These are phyloP conservation scores for Pisolithus marmoratus DNA, from an alignment of 768 basidiomycete genomes.

Conservation along the genomic window DNA sequence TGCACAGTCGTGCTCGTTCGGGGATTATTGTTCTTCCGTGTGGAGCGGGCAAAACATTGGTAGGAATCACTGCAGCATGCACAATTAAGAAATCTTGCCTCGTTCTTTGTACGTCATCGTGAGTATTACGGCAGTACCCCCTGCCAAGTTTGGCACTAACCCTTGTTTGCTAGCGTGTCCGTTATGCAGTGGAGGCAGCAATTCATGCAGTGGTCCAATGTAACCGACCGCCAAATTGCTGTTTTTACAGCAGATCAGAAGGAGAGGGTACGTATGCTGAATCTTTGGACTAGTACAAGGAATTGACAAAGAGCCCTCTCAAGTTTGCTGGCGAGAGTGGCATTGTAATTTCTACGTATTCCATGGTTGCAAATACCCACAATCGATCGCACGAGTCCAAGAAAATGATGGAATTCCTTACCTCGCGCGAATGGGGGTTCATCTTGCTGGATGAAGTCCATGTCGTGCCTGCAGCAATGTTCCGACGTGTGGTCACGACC, in stretches of 20 bases:
- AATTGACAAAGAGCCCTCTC: conserved; percentile 3
- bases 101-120: conserved; percentile 97
- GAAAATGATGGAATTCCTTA: conserved; percentile 99
- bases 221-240: conserved; percentile 93
- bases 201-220: conserved; percentile 98
- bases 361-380: conserved; percentile 98
- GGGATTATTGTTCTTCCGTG: conserved; percentile 98
- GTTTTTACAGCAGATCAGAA: conserved; percentile 98
- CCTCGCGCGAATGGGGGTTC: conserved; percentile 99
- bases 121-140: conserved; percentile 30
- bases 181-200: conserved; percentile 99
- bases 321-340: conserved; percentile 97
- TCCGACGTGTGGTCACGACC: conserved; percentile 93
- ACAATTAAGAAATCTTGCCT: conserved; percentile 99
- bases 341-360: conserved; percentile 98
- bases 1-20: conserved; percentile 81
- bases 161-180: conserved; percentile 51
- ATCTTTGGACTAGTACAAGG: not conserved
- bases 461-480: conserved; percentile 98
- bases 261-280: conserved; percentile 63
- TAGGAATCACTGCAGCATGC: conserved; percentile 99
- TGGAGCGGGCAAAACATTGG: conserved; percentile 97
- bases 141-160: conserved; percentile 2
- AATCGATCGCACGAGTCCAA: conserved; percentile 98
- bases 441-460: conserved; percentile 97